Conservation (phyloP, 1,284 basidiomycete genomes). For the Inonotus obliquus region DNA sequence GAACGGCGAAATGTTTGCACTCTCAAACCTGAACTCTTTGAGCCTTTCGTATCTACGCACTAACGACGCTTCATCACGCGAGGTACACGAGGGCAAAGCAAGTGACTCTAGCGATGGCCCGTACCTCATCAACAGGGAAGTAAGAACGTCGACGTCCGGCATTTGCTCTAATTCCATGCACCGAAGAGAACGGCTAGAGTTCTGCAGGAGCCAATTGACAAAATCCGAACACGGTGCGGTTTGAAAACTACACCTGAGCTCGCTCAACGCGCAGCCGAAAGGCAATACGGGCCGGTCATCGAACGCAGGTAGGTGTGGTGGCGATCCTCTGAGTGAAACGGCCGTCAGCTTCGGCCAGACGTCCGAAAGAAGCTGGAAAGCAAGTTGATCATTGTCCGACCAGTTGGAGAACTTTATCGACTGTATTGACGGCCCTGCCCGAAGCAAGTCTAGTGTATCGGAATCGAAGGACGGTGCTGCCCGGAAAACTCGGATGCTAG, state of each 20-base stretch:
- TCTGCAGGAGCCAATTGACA: slow-evolving; percentile 61
- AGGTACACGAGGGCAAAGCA: slow-evolving; percentile 48
- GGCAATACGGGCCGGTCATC: slow-evolving; percentile 32
- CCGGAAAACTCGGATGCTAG: slow-evolving; percentile 43
- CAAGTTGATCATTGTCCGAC: slow-evolving; percentile 55
- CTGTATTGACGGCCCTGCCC: slow-evolving; percentile 48
- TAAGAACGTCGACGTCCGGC: slow-evolving; percentile 46
- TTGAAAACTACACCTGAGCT: slow-evolving; percentile 59
- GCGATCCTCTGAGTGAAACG: slow-evolving; percentile 54
- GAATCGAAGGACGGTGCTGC: slow-evolving; percentile 52
- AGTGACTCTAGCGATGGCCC: slow-evolving; percentile 46
- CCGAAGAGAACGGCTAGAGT: slow-evolving; percentile 44
- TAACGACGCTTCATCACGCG: slow-evolving; percentile 41
- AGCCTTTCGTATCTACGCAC: slow-evolving; percentile 46
- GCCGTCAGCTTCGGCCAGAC: slow-evolving; percentile 52
- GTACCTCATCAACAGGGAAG: slow-evolving; percentile 47
- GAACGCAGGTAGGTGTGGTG: slow-evolving; percentile 42
- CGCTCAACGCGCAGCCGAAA: slow-evolving; percentile 41
- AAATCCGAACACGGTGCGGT: slow-evolving; percentile 52
- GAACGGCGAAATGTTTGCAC: slow-evolving; percentile 38
- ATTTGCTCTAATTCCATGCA: slow-evolving; percentile 54
- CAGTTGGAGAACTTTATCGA: slow-evolving; percentile 62
- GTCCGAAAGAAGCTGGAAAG: slow-evolving; percentile 52
- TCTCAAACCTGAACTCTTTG: slow-evolving; percentile 48
- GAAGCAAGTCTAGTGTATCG: slow-evolving; percentile 45